Evolutionary conservation across 2,329 filamentous ascomycete species (phyloP).

Genomic region (Capronia epimyces): DNA sequence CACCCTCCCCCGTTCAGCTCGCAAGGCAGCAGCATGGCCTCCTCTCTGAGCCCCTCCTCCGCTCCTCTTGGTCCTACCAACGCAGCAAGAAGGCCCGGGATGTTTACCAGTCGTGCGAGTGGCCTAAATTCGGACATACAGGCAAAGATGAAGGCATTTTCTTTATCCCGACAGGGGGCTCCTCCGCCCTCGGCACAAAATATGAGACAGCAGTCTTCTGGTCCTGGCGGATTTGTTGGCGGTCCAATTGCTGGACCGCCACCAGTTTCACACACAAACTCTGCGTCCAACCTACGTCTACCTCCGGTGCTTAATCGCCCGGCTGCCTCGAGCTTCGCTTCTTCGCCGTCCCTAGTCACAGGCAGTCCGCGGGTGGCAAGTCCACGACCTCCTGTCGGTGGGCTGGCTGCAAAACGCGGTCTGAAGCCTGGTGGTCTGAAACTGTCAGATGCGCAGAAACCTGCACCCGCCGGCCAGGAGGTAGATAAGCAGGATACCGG

Average conservation of each 20-base stretch:
- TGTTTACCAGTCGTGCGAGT: slow-evolving; percentile 43
- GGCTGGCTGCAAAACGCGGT: slow-evolving; percentile 44
- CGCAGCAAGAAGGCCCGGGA: slow-evolving; percentile 53
- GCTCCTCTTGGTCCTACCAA: slow-evolving; percentile 73
- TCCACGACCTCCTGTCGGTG: slow-evolving; percentile 40
- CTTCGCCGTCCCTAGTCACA: slow-evolving; percentile 44
- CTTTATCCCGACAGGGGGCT: slow-evolving; percentile 50
- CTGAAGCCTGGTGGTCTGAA: slow-evolving; percentile 44
- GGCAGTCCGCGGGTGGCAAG: slow-evolving; percentile 29
- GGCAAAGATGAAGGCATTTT: slow-evolving; percentile 65
- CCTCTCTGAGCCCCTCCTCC: slow-evolving; percentile 70
- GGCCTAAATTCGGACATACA: slow-evolving; percentile 59
- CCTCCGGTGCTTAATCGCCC: slow-evolving; percentile 29
- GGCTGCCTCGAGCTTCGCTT: slow-evolving; percentile 33
- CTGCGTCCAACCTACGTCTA: slow-evolving; percentile 16
- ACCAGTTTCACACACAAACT: slow-evolving; percentile 14
- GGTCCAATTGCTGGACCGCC: slow-evolving; percentile 32
- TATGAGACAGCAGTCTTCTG: slow-evolving; percentile 8
- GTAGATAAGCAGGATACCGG: slow-evolving; percentile 30
- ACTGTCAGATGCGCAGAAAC: slow-evolving; percentile 46
- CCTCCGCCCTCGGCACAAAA: slow-evolving; percentile 22
- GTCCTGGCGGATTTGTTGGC: slow-evolving; percentile 19
- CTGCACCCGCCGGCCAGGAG: slow-evolving; percentile 37
- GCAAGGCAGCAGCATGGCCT: slow-evolving; percentile 6
- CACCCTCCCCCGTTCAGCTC: slow-evolving; percentile 18